Base-by-base conservation (phyloP, 768 basidiomycete genomes). In the Termitomyces sp. region DNA sequence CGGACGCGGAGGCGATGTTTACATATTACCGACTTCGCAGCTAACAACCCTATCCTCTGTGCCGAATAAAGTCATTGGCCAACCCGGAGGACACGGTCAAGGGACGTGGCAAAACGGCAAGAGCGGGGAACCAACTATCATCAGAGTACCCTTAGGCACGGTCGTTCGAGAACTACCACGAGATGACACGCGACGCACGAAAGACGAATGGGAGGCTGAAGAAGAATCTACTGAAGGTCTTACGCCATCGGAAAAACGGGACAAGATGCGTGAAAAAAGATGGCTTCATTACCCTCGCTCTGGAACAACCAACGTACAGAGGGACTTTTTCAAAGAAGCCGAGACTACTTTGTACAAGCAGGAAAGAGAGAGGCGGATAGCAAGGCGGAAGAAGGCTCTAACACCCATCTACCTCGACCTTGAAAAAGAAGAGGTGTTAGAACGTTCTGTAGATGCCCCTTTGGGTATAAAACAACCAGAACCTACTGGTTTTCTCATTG, bases 101-200 rank as follows among this genome's bases (percentile, higher is more conserved):
- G 96, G 96, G 0, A 86, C 88, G 1, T 95, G 91, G 89, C 86
- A 85, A 68, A 91, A 93, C 67, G 96, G 96, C 4, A 83, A 81
- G 63, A 80, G 81, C 56, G 93, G 87, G 0, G 69, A 81, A 2
- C 92, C 95, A 2, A 77, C 84, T 5, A 74, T 94, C 50, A 81
- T 98, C 59, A 79, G 80, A 50, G 94, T 98, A 0, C 96, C 96
- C 0, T 72, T 96, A 0, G 96, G 96, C 0, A 98, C 96, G 2
- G 84, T 98, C 56, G 87, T 98, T 5, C 82, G 84, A 35, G 88
- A 95, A 67, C 76, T 97, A 43, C 71, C 81, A 4, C 78, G 80
- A 50, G 82, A 83, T 48, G 91, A 93, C 63, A 82, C 84, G 2
- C 76, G 87, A 35, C 79, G 88, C 38, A 75, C 79, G 28, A 80